Percentiles rank a stretch among this genome's conserved stretches.
phyloP scores from a whole-genome alignment of 225 moss, liverwort and hornwort species.

The Straminergon stramineum region DNA sequence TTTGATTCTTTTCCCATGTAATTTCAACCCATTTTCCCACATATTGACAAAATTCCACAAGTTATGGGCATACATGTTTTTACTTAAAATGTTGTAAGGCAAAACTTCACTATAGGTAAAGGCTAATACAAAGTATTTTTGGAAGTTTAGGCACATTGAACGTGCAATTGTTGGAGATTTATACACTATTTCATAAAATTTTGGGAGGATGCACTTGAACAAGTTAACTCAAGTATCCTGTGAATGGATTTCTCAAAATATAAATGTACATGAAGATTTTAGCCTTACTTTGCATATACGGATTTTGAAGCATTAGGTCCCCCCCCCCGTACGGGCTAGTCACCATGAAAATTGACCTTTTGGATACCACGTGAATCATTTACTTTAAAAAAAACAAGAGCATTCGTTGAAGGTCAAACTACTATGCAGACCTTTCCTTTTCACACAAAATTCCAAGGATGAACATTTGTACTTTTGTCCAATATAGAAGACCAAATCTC shows the following conservation, averaged over 20 bases:
- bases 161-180: neutral
- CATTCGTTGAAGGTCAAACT: neutral
- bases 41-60: no score
- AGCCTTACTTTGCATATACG: neutral
- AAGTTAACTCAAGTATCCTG: no score
- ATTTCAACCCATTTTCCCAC: neutral
- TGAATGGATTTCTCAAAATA: neutral
- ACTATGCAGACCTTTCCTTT: neutral
- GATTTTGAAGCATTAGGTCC: neutral
- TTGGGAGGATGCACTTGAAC: accelerated
- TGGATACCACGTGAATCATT: neutral
- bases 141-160: neutral
- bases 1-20: no score
- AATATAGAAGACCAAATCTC: no score
- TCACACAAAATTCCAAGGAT: neutral
- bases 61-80: no score
- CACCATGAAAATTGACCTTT: accelerated
- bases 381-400: no score
- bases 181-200: neutral
- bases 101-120: neutral
- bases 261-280: neutral
- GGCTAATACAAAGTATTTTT: neutral
- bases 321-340: accelerated
- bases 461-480: no score
- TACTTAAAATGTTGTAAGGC: neutral